phyloP scores from a whole-genome alignment of 306 rosid genomes.

The Sicyos baderoa region DNA sequence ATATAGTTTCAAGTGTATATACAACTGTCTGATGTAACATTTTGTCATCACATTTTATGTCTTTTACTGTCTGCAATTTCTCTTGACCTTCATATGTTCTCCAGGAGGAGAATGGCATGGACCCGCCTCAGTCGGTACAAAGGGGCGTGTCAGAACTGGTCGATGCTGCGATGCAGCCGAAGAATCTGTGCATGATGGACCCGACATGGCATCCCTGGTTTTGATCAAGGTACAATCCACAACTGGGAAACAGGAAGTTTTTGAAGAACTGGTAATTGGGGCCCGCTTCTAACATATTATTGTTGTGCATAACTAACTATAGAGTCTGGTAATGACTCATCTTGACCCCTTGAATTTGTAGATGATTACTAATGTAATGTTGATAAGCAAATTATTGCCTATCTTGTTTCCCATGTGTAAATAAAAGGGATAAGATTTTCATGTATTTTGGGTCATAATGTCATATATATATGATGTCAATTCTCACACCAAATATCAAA shows the following conservation, averaged over 20 bases:
- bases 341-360: not conserved
- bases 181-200: conserved; percentile 99
- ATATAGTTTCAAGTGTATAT: no score
- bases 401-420: conserved; percentile 12
- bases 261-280: not conserved
- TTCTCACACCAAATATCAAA: not conserved
- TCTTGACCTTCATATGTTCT: conserved; percentile 7
- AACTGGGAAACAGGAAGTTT: conserved; percentile 12
- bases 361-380: not conserved
- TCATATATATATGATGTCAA: not conserved
- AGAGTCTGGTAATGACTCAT: not conserved
- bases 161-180: conserved; percentile 85
- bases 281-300: conserved; percentile 4
- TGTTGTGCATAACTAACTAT: not conserved
- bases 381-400: not conserved
- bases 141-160: conserved; percentile 90
- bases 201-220: conserved; percentile 99
- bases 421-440: not conserved
- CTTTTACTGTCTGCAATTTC: conserved; percentile 6
- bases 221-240: conserved; percentile 20
- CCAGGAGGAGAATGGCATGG: conserved; percentile 89
- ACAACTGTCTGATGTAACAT: no score
- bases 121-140: conserved; percentile 85
- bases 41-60: no score
- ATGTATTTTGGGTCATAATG: not conserved